Base-by-base conservation (phyloP, 1,284 basidiomycete species). In the Singerocomus inundabilis region DNA sequence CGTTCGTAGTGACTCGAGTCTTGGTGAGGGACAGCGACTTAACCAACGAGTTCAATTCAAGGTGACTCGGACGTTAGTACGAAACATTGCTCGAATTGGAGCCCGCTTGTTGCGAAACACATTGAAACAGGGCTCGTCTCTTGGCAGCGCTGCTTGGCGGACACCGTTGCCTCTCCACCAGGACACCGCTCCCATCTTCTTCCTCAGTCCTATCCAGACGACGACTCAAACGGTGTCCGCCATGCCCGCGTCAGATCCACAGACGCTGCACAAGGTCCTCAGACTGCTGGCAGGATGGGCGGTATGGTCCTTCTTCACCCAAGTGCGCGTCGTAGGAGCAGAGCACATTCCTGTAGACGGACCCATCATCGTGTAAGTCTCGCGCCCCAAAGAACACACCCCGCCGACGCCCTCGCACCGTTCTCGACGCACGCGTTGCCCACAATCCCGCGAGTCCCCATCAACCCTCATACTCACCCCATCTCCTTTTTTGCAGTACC, bases 271-370 rank as follows among this genome's bases (percentile, higher is more conserved):
- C 69, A 72, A 73, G 44, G 66, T 84, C 42, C 70, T 96, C 52
- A 83, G 89, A 49, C 71, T 72, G 28, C 70, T 93, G 46, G 87
- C 93, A 15, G 72, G 78, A 38, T 82, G 82, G 71, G 88, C 91
- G 5, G 79, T 91, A 28, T 77, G 81, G 65, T 85, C 89, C 10
- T 96, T 96, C 78, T 96, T 93, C 76, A 83, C 82, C 2, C 84
- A 93, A 65, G 81, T 94, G 44, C 84, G 82, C 60, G 83, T 95
- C 44, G 80, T 94, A 58, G 91, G 88, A 45, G 82, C 78, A 46
- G 90, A 95, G 68, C 86, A 94, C 64, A 90, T 97, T 8, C 92
- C 93, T 5, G 70, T 67, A 54, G 77, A 88, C 54, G 93, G 91
- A 0, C 92, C 93, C 24, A 82, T 95, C 59, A 90, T 97, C 62